Base-by-base conservation (phyloP, 371 early-diverging fungal genomes). In the Mortierella sp. region DNA sequence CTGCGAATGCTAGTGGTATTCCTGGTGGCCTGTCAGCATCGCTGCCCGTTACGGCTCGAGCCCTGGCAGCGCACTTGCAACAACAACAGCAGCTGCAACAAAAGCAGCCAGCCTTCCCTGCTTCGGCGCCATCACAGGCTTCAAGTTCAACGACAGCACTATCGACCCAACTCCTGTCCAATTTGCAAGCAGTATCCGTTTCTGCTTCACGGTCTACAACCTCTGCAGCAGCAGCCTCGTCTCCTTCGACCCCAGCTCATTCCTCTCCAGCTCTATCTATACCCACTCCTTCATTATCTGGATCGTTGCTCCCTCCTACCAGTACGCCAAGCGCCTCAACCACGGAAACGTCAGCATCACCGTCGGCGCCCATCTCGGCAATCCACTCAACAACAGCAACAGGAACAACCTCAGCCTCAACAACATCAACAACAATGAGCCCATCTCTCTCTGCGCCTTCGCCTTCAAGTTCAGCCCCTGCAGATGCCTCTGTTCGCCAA, bases 11-110 rank as follows among this genome's bases (percentile, higher is more conserved):
- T 0, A 80, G 77, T 61, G 77, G 77, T 11, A 80, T 80, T 24
- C 81, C 76, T 39, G 80, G 80, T 31, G 80, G 80, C 16, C 52
- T 79, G 48, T 75, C 80, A 5, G 80, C 69, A 24, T 79, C 80
- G 1, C 50, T 79, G 29, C 81, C 76, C 4, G 77, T 71, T 2
- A 80, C 81, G 55, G 81, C 81, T n/a, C 64, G 81, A 13, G 81
- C 81, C 2, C 66, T 80, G 11, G 76, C 73, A 16, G 81, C 81
- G 6, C 79, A 79, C 65, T 64, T 79, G 11, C 76, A 76, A 39
- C 76, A 74, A 52, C 69, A 74, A n/a, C 74, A 74, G 41, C 58
- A 52, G 9, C 74, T 67, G n/a, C 74, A 74, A 26, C 68, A 66
- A 47, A 71, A 76, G 31, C 71, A 67, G 39, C 71, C 55, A 66